A percentile compares a stretch with the other conserved stretches of the same genome.
Evolutionary conservation across 116 monocot species (phyloP).

Genomic region (Posidonia oceanica): DNA sequence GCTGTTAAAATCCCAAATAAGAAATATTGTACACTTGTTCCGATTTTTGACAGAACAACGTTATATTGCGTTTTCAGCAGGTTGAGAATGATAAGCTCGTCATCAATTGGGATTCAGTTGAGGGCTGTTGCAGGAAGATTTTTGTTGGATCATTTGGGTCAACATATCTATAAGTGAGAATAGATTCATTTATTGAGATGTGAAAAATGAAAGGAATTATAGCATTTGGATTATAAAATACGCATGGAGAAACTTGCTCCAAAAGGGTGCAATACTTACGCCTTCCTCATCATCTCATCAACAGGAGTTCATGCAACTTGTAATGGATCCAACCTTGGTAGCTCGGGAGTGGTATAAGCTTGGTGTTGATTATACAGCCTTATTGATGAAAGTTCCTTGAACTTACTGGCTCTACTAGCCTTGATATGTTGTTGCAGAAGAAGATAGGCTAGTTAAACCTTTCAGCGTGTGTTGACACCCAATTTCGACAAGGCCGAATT

Average conservation of each 20-base stretch:
- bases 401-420: constrained; percentile 84
- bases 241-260: background rate
- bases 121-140: constrained; percentile 89
- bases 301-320: constrained; percentile 86
- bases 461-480: too few species aligned
- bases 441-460: constrained; percentile 98
- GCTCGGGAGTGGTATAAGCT: constrained; percentile 12
- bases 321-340: constrained; percentile 55
- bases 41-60: background rate
- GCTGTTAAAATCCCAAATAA: too few species aligned
- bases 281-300: constrained; percentile 91
- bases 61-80: constrained; percentile 31
- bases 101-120: constrained; percentile 59
- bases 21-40: too few species aligned
- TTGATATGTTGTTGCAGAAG: constrained; percentile 91
- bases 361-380: constrained; percentile 51
- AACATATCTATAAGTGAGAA: constrained; percentile 48
- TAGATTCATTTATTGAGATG: background rate
- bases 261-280: constrained; percentile 41
- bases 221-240: background rate
- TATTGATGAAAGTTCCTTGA: background rate
- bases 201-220: too few species aligned
- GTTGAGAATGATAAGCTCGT: constrained; percentile 57
- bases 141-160: constrained; percentile 93
- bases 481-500: too few species aligned